Conservation (phyloP, 2,329 filamentous ascomycete genomes). For the Neonectria punicea region DNA sequence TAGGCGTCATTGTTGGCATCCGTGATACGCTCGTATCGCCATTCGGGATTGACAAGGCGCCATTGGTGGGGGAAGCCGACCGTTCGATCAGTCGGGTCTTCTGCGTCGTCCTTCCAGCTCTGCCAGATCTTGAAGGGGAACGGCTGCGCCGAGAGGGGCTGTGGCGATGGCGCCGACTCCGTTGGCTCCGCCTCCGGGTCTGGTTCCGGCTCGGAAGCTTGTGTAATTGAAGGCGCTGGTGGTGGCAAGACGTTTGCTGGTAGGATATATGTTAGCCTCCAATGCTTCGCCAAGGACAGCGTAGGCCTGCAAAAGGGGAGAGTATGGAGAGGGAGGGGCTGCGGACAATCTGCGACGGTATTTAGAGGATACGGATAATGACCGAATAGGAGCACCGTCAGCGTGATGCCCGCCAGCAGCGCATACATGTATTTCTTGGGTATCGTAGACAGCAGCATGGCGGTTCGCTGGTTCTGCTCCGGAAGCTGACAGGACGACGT, state of each 20-base stretch:
- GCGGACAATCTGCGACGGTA: not conserved
- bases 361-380: not conserved
- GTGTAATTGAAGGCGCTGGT: not conserved
- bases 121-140: conserved; percentile 46
- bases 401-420: conserved; percentile 1
- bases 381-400: not conserved
- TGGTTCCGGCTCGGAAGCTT: not conserved
- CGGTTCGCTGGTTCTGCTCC: not conserved
- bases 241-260: not conserved
- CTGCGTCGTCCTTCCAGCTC: conserved; percentile 45
- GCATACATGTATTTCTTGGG: conserved; percentile 1
- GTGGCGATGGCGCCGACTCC: not conserved
- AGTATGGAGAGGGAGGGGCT: not conserved
- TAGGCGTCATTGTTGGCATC: conserved; percentile 49
- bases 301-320: not conserved
- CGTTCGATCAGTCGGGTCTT: conserved; percentile 42
- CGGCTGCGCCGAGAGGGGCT: not conserved
- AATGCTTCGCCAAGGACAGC: not conserved
- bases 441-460: not conserved
- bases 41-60: conserved; percentile 38
- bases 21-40: conserved; percentile 45
- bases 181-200: not conserved
- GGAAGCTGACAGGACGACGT: not conserved
- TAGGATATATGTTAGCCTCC: not conserved
- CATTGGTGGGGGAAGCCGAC: conserved; percentile 43